Evolutionary conservation across 2,329 filamentous ascomycete species (phyloP).

Genomic region (Apiospora marii): DNA sequence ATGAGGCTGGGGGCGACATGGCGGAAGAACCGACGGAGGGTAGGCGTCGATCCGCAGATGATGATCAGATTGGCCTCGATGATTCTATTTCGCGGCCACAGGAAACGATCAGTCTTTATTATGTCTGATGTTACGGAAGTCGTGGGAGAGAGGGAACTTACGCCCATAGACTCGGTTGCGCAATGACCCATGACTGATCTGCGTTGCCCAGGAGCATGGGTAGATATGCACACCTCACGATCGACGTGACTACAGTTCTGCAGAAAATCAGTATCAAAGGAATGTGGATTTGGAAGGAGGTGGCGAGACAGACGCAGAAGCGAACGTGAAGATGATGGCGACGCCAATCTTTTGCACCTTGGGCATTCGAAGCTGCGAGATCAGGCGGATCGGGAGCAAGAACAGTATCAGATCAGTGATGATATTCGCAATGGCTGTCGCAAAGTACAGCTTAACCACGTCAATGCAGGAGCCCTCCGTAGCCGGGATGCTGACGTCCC

Average conservation of each 20-base stretch:
- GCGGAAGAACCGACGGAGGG: slow-evolving; percentile 46
- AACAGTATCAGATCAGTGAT: slow-evolving; percentile 53
- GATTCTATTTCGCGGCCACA: slow-evolving; percentile 33
- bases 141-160: slow-evolving; percentile 20
- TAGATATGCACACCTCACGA: slow-evolving; percentile 27
- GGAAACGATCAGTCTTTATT: background rate
- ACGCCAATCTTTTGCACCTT: slow-evolving; percentile 52
- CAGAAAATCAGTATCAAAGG: background rate
- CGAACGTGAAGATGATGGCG: slow-evolving; percentile 51
- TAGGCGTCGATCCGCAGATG: slow-evolving; percentile 45
- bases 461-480: slow-evolving; percentile 27
- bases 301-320: slow-evolving; percentile 46
- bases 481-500: slow-evolving; percentile 1
- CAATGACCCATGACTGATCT: slow-evolving; percentile 29
- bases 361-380: slow-evolving; percentile 51
- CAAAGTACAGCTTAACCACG: slow-evolving; percentile 27
- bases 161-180: slow-evolving; percentile 31
- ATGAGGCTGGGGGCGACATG: slow-evolving; percentile 42
- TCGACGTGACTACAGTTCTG: slow-evolving; percentile 28
- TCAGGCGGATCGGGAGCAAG: slow-evolving; percentile 51
- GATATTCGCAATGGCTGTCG: slow-evolving; percentile 51
- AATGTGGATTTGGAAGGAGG: background rate
- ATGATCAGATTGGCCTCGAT: slow-evolving; percentile 41
- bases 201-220: slow-evolving; percentile 25
- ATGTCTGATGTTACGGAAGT: background rate